phyloP scores from a whole-genome alignment of 176 grass and related monocot species.

The Themeda triandra region DNA sequence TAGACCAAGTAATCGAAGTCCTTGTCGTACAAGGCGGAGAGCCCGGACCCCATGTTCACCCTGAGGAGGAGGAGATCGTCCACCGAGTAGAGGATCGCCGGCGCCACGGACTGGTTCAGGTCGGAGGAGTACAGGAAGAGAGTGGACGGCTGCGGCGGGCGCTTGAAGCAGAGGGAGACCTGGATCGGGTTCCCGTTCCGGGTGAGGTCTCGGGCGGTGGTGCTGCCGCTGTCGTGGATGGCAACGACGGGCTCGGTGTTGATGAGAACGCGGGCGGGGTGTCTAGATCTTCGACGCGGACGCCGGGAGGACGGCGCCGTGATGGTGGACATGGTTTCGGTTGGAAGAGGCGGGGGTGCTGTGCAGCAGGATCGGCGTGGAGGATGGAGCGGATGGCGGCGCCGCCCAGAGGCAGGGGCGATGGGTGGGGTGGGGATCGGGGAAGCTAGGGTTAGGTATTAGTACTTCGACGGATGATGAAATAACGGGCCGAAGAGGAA shows the following conservation, averaged over 20 bases:
- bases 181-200: background rate
- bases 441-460: too few relatives aligned
- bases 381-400: too few relatives aligned
- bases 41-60: background rate
- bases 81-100: background rate
- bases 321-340: too few relatives aligned
- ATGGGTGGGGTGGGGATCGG: too few relatives aligned
- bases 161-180: background rate
- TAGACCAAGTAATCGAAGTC: background rate
- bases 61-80: slow-evolving; percentile 9
- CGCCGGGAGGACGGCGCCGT: background rate
- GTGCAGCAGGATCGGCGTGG: too few relatives aligned
- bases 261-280: background rate
- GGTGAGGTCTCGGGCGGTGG: background rate
- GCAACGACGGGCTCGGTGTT: background rate
- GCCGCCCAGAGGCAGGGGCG: too few relatives aligned
- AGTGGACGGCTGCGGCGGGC: background rate
- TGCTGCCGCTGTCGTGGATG: background rate
- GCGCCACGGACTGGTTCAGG: background rate
- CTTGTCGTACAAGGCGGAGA: rapidly evolving
- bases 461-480: too few relatives aligned
- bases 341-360: too few relatives aligned
- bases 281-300: background rate
- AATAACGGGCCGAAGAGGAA: too few relatives aligned
- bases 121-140: background rate